phyloP scores from a whole-genome alignment of 1,284 basidiomycete species.

The Ceratobasidium sp. region DNA sequence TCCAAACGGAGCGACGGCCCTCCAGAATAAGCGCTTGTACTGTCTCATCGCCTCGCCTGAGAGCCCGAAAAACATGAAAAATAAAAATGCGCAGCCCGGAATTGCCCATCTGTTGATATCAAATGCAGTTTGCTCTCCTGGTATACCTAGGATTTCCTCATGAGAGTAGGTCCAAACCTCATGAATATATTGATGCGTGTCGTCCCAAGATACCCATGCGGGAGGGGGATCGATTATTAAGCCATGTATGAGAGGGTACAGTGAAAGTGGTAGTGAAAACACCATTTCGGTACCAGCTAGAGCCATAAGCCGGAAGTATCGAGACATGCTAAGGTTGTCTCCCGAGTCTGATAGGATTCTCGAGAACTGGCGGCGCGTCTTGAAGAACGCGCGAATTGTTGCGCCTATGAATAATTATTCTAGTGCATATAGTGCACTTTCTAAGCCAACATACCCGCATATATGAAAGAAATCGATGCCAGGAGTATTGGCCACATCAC shows the following conservation, averaged over 20 bases:
- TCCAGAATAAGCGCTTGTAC: constrained; percentile 27
- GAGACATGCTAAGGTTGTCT: constrained; percentile 18
- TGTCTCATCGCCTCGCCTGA: constrained; percentile 27
- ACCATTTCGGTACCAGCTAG: constrained; percentile 16
- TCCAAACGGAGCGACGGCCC: not conserved
- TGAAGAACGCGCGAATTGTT: constrained; percentile 41
- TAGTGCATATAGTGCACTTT: too few relatives aligned
- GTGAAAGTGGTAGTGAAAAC: constrained; percentile 6
- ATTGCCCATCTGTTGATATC: constrained; percentile 40
- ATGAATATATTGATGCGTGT: constrained; percentile 66
- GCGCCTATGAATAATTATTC: constrained; percentile 13
- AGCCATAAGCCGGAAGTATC: constrained; percentile 42
- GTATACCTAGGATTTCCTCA: not conserved
- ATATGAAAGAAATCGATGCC: constrained; percentile 4
- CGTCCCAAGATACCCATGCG: constrained; percentile 68
- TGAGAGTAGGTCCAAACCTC: constrained; percentile 56
- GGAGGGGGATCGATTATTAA: constrained; percentile 53
- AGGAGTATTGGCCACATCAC: constrained; percentile 19
- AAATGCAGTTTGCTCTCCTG: not conserved
- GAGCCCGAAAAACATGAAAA: constrained; percentile 47
- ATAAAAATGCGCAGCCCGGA: constrained; percentile 35
- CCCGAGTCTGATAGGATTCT: constrained; percentile 21
- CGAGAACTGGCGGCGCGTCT: constrained; percentile 42
- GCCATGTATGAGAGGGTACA: constrained; percentile 13
- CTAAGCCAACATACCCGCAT: constrained; percentile 3